Evolutionary conservation across 805 yeast species (phyloP).

Genomic region (Saturnispora quitensis): DNA sequence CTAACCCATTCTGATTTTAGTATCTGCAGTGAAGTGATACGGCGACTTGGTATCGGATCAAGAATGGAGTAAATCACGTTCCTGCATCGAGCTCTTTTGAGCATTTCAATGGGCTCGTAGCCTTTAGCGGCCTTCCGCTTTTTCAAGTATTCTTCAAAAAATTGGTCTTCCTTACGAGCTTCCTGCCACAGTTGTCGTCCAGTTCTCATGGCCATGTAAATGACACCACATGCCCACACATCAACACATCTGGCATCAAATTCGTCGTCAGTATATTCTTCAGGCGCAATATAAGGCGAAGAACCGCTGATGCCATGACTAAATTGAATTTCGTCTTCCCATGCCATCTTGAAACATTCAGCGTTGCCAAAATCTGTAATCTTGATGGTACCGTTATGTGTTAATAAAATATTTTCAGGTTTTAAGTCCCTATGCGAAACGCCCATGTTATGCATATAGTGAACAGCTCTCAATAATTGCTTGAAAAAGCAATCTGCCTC

Average conservation of each 20-base stretch:
- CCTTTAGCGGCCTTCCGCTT: constrained; percentile 80
- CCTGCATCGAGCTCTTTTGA: constrained; percentile 81
- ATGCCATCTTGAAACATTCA: constrained; percentile 76
- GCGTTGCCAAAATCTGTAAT: constrained; percentile 86
- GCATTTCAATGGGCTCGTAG: constrained; percentile 80
- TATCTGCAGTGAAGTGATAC: constrained; percentile 83
- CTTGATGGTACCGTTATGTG: constrained; percentile 63
- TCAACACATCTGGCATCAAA: constrained; percentile 81
- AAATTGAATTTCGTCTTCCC: constrained; percentile 65
- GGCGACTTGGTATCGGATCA: constrained; percentile 82
- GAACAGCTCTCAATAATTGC: constrained; percentile 74
- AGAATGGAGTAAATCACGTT: constrained; percentile 88
- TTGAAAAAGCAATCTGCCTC: constrained; percentile 87
- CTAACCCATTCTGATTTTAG: constrained; percentile 94
- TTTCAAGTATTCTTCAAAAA: constrained; percentile 61
- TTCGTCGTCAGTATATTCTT: constrained; percentile 54
- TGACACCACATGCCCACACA: constrained; percentile 90
- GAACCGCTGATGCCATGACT: constrained; percentile 79
- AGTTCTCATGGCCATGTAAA: constrained; percentile 88
- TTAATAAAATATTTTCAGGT: constrained; percentile 74
- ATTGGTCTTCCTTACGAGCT: constrained; percentile 75
- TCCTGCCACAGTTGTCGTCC: constrained; percentile 90
- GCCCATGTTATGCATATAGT: constrained; percentile 85
- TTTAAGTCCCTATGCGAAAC: constrained; percentile 84
- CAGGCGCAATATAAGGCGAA: constrained; percentile 87